These are phyloP conservation scores for Trichocladium antarcticum DNA, from an alignment of 495 filamentous ascomycete species.

Conservation along the genomic window DNA sequence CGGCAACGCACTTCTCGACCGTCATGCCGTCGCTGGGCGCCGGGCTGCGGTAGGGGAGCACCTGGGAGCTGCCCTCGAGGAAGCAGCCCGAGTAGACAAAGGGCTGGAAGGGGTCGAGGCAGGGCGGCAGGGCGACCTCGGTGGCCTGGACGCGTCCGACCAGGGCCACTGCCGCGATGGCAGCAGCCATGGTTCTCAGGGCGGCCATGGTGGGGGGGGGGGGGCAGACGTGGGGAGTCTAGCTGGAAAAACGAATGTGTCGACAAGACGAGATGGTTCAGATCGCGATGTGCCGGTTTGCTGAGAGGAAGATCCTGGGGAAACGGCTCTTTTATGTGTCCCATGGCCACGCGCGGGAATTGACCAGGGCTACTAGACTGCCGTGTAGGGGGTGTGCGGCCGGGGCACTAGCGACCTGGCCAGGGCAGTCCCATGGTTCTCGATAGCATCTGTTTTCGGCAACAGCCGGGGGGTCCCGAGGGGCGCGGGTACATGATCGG, in stretches of 20 bases:
- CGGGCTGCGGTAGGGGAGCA: slow-evolving; percentile 33
- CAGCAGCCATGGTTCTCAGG: slow-evolving; percentile 17
- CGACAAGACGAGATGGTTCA: too few relatives aligned
- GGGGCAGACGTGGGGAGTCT: too few relatives aligned
- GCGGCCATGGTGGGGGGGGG: slow-evolving; percentile 14
- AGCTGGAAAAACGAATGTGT: too few relatives aligned
- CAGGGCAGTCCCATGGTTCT: not conserved
- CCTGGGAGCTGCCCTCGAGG: slow-evolving; percentile 26
- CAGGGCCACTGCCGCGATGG: slow-evolving; percentile 26
- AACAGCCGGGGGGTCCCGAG: not conserved
- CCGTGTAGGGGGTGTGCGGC: too few relatives aligned
- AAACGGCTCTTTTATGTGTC: not conserved
- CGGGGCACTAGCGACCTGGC: too few relatives aligned
- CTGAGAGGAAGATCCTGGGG: slow-evolving; percentile 1
- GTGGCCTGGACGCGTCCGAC: slow-evolving; percentile 25
- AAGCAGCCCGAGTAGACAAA: slow-evolving; percentile 46
- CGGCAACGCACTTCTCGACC: slow-evolving; percentile 40
- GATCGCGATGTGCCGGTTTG: too few relatives aligned
- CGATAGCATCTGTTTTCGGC: not conserved
- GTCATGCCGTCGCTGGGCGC: slow-evolving; percentile 36
- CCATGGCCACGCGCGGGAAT: not conserved
- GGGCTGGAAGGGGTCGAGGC: slow-evolving; percentile 33
- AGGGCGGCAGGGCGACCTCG: slow-evolving; percentile 31
- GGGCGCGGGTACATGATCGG: too few relatives aligned
- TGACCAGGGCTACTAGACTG: too few relatives aligned